Percentiles rank a stretch among this genome's conserved stretches.
phyloP scores from a whole-genome alignment of 1,139 yeast genomes.

The Kurtzmaniella quercitrusa region DNA sequence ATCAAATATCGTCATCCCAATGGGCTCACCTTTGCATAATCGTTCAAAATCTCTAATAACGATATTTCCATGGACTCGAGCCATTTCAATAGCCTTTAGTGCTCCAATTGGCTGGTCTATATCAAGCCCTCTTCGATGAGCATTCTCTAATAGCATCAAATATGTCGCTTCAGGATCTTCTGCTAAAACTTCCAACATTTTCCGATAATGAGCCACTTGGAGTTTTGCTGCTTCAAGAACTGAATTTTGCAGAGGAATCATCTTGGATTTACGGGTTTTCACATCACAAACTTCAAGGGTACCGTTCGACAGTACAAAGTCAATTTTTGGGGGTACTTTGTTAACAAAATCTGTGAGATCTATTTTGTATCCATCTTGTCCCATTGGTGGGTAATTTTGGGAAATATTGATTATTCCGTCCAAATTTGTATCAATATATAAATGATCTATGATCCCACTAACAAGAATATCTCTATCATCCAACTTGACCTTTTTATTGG shows the following conservation, averaged over 20 bases:
- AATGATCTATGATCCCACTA: conserved; percentile 61
- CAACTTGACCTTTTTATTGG: conserved; percentile 4
- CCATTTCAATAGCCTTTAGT: conserved; percentile 28
- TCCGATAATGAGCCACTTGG: conserved; percentile 56
- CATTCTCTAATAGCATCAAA: conserved; percentile 39
- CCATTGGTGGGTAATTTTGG: neutral
- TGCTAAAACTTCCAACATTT: conserved; percentile 33
- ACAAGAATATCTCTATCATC: conserved; percentile 35
- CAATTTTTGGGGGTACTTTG: neutral
- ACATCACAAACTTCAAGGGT: conserved; percentile 46
- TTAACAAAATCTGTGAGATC: neutral
- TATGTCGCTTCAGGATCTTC: conserved; percentile 17
- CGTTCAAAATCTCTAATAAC: conserved; percentile 39
- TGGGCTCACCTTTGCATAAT: conserved; percentile 41
- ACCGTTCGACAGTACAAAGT: conserved; percentile 7
- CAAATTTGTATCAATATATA: conserved; percentile 17
- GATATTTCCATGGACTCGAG: conserved; percentile 30
- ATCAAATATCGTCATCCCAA: conserved; percentile 43
- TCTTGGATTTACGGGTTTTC: conserved; percentile 47
- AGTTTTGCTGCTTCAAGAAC: conserved; percentile 46
- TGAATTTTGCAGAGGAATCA: conserved; percentile 42
- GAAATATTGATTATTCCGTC: neutral
- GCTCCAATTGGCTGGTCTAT: conserved; percentile 47
- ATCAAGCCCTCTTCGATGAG: conserved; percentile 39
- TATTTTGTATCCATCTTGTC: neutral